Evolutionary conservation across 177 flowering plant genomes (phyloP), one percentile per base, ranked within the genome.

Genomic region (Tripterygium wilfordii): DNA sequence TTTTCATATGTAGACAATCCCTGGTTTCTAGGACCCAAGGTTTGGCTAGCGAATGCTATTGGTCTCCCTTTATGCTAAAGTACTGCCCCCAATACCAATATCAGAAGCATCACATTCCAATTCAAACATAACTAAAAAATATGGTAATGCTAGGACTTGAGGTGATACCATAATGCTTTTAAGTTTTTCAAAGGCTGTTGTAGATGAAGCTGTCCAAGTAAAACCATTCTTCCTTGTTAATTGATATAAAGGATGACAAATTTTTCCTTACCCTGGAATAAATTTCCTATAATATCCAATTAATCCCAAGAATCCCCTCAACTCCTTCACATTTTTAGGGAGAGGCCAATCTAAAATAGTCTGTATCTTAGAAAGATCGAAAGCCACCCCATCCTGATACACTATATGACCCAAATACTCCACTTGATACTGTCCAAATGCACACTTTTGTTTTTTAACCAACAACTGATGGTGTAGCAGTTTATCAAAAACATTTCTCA

Each of bases 1-100:
- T 20, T 33, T 10, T 60, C 58, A 26, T 65, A 60, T 1, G 42
- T 30, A 7, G 12, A 12, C 7, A 30, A 12, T 7, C 33, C 12
- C 12, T 6, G 7, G 33, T 30, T 30, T 30, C 12, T 30, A 6
- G 33, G 33, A 30, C 33, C 33, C 12, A 30, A 30, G 8, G 12
- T 12, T 30, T 30, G 33, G 33, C 33, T 30, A 6, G 12, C 8
- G 12, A 30, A 30, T 6, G 33, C 33, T 6, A 30, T 30, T 6
- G 33, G 33, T 6, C 33, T 7, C 33, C 33, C 33, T 30, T 30
- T 7, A 6, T 30, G 33, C 7, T 7, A 30, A 6, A 30, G 7
- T 7, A 30, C 33, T 6, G 33, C 33, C 7, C n/a, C 33, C 33
- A 30, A 30, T 30, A 6, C 33, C 33, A 6, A 30, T 7, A 30